Conservation (phyloP, 495 filamentous ascomycete species). For the Talaromyces ruber region DNA sequence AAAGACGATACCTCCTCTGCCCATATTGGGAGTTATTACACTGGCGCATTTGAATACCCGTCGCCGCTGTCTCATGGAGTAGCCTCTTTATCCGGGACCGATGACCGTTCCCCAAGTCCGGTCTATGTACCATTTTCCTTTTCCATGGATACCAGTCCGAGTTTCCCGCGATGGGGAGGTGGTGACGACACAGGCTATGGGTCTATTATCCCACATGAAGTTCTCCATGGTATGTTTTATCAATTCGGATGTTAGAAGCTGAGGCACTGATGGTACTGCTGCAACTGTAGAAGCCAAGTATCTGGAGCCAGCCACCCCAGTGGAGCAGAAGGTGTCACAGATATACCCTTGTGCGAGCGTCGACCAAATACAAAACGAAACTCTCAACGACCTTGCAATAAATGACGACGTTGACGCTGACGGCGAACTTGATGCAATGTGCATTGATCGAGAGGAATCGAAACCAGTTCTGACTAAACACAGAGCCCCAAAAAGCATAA, state of each 20-base stretch:
- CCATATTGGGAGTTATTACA: neutral
- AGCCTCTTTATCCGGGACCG: neutral
- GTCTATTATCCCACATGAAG: neutral
- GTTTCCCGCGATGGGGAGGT: neutral
- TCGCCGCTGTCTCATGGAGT: neutral
- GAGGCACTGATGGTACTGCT: neutral
- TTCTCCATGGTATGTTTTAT: neutral
- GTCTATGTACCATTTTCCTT: neutral
- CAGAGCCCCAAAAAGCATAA: neutral
- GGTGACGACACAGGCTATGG: neutral
- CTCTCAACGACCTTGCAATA: neutral
- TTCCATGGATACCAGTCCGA: neutral
- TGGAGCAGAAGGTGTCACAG: neutral
- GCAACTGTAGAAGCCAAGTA: neutral
- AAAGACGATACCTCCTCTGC: neutral
- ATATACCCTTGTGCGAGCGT: conserved; percentile 2
- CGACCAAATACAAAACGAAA: neutral
- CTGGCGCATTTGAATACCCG: neutral
- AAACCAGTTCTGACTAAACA: neutral
- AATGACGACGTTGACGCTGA: conserved; percentile 2
- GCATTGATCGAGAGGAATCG: neutral
- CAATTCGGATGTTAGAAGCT: neutral
- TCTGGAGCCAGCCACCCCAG: neutral
- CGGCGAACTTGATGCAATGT: neutral
- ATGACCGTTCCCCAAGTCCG: conserved; percentile 7